phyloP scores from a whole-genome alignment of 2,329 filamentous ascomycete genomes.

The Cladophialophora bantiana region DNA sequence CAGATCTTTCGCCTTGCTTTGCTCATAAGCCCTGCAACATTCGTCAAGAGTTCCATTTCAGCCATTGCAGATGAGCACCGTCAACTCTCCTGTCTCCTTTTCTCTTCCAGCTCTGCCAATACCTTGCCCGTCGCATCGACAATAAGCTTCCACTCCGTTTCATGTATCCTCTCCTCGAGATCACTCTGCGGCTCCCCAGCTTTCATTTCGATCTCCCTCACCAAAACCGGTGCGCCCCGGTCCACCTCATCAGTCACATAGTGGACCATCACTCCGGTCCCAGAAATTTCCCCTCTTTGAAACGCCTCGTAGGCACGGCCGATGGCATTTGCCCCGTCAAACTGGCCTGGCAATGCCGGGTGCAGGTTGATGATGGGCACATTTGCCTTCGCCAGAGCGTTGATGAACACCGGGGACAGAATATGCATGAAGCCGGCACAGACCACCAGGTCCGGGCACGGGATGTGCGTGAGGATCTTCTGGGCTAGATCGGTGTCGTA shows the following conservation, averaged over 20 bases:
- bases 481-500: slow-evolving; percentile 79
- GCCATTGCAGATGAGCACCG: not conserved
- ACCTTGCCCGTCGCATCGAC: slow-evolving; percentile 71
- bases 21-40: not conserved
- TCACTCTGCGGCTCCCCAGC: slow-evolving; percentile 69
- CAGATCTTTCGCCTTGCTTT: not conserved
- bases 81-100: slow-evolving; percentile 28
- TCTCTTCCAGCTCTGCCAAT: slow-evolving; percentile 46
- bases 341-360: slow-evolving; percentile 74
- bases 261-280: slow-evolving; percentile 86
- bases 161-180: slow-evolving; percentile 76
- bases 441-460: slow-evolving; percentile 73
- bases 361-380: slow-evolving; percentile 83
- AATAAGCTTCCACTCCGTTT: slow-evolving; percentile 77
- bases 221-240: slow-evolving; percentile 75
- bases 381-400: slow-evolving; percentile 67
- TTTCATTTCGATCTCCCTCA: slow-evolving; percentile 70
- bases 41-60: not conserved
- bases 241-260: slow-evolving; percentile 83
- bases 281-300: slow-evolving; percentile 68
- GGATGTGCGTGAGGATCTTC: slow-evolving; percentile 66
- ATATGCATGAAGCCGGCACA: slow-evolving; percentile 91
- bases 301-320: slow-evolving; percentile 78
- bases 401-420: slow-evolving; percentile 72
- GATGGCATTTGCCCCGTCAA: slow-evolving; percentile 80